Percentiles rank a stretch among this genome's conserved stretches.
These are phyloP conservation scores for Oryza meridionalis DNA, from an alignment of 176 grass and related monocot species.

Conservation along the genomic window DNA sequence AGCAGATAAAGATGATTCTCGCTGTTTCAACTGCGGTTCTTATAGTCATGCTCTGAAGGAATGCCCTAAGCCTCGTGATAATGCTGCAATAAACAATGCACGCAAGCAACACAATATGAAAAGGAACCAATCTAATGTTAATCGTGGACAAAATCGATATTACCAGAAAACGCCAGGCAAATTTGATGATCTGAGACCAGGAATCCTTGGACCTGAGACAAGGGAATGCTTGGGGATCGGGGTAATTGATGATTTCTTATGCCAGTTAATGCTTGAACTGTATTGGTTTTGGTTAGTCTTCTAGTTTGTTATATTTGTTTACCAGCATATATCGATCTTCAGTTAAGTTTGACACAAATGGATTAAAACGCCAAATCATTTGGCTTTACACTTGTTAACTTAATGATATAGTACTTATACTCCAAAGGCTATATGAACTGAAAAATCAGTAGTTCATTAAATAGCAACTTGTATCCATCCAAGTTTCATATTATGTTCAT, in stretches of 20 bases:
- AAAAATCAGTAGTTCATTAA: not conserved
- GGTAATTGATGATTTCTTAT: slow-evolving; percentile 56
- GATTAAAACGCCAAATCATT: slow-evolving; percentile 20
- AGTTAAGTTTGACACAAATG: not conserved
- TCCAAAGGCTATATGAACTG: not conserved
- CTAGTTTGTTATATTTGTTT: slow-evolving; percentile 7
- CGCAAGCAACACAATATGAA: slow-evolving; percentile 78
- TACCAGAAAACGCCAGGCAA: slow-evolving; percentile 80
- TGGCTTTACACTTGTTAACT: not conserved
- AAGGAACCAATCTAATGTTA: slow-evolving; percentile 61
- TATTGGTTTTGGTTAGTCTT: slow-evolving; percentile 24
- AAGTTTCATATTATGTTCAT: slow-evolving; percentile 6
- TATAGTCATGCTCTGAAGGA: slow-evolving; percentile 91
- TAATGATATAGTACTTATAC: not conserved
- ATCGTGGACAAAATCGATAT: slow-evolving; percentile 76
- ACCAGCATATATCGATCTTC: not conserved
- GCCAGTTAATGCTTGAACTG: slow-evolving; percentile 20
- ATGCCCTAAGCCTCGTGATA: slow-evolving; percentile 86
- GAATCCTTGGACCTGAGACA: slow-evolving; percentile 87
- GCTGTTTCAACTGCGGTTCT: slow-evolving; percentile 98
- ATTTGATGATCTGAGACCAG: slow-evolving; percentile 90
- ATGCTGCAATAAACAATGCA: slow-evolving; percentile 82
- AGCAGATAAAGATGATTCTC: slow-evolving; percentile 69
- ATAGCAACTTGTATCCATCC: not conserved
- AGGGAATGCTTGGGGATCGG: slow-evolving; percentile 90